Evolutionary conservation across 1,284 basidiomycete genomes (phyloP).

Genomic region (Xanthoconium separans): DNA sequence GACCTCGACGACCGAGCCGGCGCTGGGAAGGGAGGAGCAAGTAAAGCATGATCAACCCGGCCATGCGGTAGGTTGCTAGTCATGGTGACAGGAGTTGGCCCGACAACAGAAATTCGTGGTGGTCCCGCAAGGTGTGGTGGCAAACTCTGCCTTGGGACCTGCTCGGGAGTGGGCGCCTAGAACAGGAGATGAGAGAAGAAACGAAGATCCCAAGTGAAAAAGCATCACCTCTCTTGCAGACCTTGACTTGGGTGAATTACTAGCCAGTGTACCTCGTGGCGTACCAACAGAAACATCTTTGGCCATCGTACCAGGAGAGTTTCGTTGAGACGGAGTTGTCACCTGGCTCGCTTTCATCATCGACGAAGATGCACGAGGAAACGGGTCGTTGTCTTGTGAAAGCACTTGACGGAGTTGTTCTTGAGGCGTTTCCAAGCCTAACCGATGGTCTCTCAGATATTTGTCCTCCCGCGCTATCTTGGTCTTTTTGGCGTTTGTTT

Average conservation of each 20-base stretch:
- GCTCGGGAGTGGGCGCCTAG: slow-evolving; percentile 25
- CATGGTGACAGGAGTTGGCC: slow-evolving; percentile 25
- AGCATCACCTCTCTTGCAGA: slow-evolving; percentile 28
- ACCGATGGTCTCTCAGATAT: slow-evolving; percentile 25
- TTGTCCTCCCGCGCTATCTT: slow-evolving; percentile 30
- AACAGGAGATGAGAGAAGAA: slow-evolving; percentile 10
- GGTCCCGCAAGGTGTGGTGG: slow-evolving; percentile 14
- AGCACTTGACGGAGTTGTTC: slow-evolving; percentile 34
- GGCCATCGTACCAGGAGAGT: slow-evolving; percentile 17
- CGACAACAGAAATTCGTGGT: slow-evolving; percentile 34
- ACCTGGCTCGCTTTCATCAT: slow-evolving; percentile 32
- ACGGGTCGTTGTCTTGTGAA: slow-evolving; percentile 29
- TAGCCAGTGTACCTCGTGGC: slow-evolving; percentile 21
- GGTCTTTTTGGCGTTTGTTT: slow-evolving; percentile 21
- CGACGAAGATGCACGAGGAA: slow-evolving; percentile 26
- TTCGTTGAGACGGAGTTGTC: slow-evolving; percentile 31
- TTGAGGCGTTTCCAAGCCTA: slow-evolving; percentile 25
- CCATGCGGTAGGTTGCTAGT: slow-evolving; percentile 23
- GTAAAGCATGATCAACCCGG: slow-evolving; percentile 24
- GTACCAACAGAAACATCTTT: slow-evolving; percentile 20
- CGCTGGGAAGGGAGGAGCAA: slow-evolving; percentile 29
- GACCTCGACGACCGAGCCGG: slow-evolving; percentile 27
- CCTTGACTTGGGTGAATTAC: slow-evolving; percentile 23
- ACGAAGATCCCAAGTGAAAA: neutral
- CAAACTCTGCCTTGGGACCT: slow-evolving; percentile 10